Base-by-base conservation (phyloP, 768 basidiomycete genomes). In the Lactarius akahatsu region DNA sequence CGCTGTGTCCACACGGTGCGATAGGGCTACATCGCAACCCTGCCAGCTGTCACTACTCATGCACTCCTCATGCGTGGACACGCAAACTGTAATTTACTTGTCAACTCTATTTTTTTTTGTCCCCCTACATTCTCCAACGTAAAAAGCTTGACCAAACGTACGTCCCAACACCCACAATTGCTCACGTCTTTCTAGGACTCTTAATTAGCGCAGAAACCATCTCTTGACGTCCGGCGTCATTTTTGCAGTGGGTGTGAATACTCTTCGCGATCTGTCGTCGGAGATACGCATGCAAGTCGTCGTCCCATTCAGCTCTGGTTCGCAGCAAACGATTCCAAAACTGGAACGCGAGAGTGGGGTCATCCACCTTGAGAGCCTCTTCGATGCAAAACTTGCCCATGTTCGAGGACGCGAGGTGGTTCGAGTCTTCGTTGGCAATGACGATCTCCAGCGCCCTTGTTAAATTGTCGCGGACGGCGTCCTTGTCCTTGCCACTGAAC, bases 281-380 rank as follows among this genome's bases (percentile, higher is more conserved):
- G 69, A 80, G 72, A 41, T 60, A 62, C 32, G 60, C 66, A 69
- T 87, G 86, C 71, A 81, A 79, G 23, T 23, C 34, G 72, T 87
- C 85, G 6, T 73, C 69, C 83, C 83, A 85, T 63, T 82, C 77
- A 7, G 80, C 76, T 73, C 76, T 81, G 32, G 73, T 73, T 65
- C 73, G 77, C 15, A 89, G 59, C 65, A 88, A 74, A 58, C 74
- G 69, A 57, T 74, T 70, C 89, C 89, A 91, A 73, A 89, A 89
- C 55, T 76, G 75, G 77, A 79, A 88, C 1, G 87, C 89, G 76
- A 86, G 74, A 67, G 70, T 65, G 0, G 85, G 80, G 56, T 85
- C 80, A 23, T 80, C 75, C 40, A 80, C 78, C 47, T 76, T 76
- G 63, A 91, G 73, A n/a, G 85, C 80, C 9, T 80, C 78, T 16